Evolutionary conservation across 1,284 basidiomycete genomes (phyloP), one percentile per base, ranked within the genome.

Genomic region (Porogramme epimiltina): DNA sequence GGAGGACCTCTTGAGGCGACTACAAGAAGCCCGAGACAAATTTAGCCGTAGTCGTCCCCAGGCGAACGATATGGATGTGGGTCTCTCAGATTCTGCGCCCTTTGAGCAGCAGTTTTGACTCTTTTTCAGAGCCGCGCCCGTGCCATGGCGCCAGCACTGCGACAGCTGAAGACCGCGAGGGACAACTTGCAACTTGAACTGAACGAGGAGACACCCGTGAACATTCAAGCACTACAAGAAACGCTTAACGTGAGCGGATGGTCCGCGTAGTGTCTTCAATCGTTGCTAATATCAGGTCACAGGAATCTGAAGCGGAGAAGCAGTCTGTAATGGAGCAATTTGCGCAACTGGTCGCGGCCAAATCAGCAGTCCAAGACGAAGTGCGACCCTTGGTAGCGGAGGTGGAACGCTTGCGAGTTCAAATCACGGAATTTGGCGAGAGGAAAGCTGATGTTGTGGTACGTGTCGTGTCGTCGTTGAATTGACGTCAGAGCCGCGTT

Each of bases 201-300:
- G 19, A 86, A 87, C 51, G 86, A 91, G 42, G 87, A 88, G 26
- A 74, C 89, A 61, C 90, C 93, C 1, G 82, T 81, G 15, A 85
- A 84, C 61, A 78, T 94, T 16, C 77, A 82, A 20, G 83, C 79
- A 4, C 73, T 94, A 20, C 79, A 89, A 55, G 78, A 75, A 48
- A 75, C 81, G 37, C 81, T 77, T 63, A 66, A 73, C 52, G 84
- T 82, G 49, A 16, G 51, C 20, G n/a, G n/a, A 10, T 40, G 42
- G 19, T n/a, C 28, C n/a, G 38, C n/a, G n/a, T n/a, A n/a, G n/a
- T n/a, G n/a, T n/a, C n/a, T n/a, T n/a, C n/a, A 49, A 31, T 47
- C 19, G 33, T 36, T 25, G 18, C 36, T 45, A 3, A 53, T 25
- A n/a, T 39, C 24, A 8, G 16, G 4, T 25, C n/a, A n/a, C n/a